A percentile compares a stretch with the other conserved stretches of the same genome.
Conservation (phyloP, 73 alveolate genomes). For the Effrenium voratum region DNA sequence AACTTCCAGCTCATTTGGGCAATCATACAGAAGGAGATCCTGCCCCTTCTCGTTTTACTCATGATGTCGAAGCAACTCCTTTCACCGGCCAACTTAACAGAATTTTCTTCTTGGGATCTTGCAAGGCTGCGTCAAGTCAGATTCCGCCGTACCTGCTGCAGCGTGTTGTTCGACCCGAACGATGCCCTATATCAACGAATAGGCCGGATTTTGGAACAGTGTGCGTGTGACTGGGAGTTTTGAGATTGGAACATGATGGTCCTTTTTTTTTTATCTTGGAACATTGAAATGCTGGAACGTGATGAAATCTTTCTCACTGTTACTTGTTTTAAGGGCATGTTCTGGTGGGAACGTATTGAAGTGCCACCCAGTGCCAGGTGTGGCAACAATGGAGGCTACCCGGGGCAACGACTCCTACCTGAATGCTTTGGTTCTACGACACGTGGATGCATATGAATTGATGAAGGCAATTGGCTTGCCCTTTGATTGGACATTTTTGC, state of each 20-base stretch:
- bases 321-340: neutral
- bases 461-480: slow-evolving; percentile 40
- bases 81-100: slow-evolving; percentile 25
- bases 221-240: neutral
- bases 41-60: neutral
- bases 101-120: slow-evolving; percentile 8
- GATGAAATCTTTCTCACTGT: neutral
- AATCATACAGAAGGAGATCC: neutral
- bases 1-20: neutral
- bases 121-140: neutral
- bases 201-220: neutral
- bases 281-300: neutral
- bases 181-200: slow-evolving; percentile 9
- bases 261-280: neutral
- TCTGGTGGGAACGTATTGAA: neutral
- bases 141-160: slow-evolving; percentile 35
- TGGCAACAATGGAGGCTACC: slow-evolving; percentile 13
- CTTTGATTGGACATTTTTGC: slow-evolving; percentile 20
- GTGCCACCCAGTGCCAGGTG: neutral
- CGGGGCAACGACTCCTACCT: neutral
- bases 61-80: neutral
- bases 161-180: neutral
- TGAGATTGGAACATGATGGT: neutral
- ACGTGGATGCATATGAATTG: slow-evolving; percentile 15
- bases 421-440: slow-evolving; percentile 38